Percentiles rank a stretch among this genome's conserved stretches.
phyloP scores from a whole-genome alignment of 495 filamentous ascomycete genomes.

The Talaromyces proteolyticus region DNA sequence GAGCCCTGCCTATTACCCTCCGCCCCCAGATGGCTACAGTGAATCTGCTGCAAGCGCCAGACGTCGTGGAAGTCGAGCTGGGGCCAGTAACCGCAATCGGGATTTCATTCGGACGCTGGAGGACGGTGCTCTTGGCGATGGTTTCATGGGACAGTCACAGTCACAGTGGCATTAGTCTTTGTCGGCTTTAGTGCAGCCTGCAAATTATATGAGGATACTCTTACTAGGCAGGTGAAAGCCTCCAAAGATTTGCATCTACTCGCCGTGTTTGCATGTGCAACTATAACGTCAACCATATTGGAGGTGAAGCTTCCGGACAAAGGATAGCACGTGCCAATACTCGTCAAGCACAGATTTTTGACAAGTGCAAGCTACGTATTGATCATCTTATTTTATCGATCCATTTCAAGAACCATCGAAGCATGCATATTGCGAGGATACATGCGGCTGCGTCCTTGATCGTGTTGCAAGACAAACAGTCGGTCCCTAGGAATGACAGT shows the following conservation, averaged over 20 bases:
- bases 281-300: too few species aligned
- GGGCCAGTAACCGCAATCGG: constrained; percentile 58
- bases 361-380: neutral
- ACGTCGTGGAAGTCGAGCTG: constrained; percentile 70
- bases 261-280: too few species aligned
- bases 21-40: constrained; percentile 80
- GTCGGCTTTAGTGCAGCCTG: neutral
- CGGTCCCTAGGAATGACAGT: neutral
- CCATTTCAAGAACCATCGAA: neutral
- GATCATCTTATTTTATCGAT: neutral
- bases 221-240: neutral
- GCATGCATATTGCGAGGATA: too few species aligned
- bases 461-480: neutral
- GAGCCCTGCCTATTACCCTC: constrained; percentile 95
- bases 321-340: too few species aligned
- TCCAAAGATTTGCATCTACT: too few species aligned
- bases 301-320: neutral
- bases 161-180: constrained; percentile 55
- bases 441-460: neutral
- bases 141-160: constrained; percentile 59
- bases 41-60: constrained; percentile 59
- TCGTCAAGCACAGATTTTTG: too few species aligned
- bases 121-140: constrained; percentile 88
- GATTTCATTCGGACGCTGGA: constrained; percentile 94
- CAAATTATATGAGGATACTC: neutral